Base-by-base conservation (phyloP, 805 yeast genomes). In the Metschnikowia kofuensis region DNA sequence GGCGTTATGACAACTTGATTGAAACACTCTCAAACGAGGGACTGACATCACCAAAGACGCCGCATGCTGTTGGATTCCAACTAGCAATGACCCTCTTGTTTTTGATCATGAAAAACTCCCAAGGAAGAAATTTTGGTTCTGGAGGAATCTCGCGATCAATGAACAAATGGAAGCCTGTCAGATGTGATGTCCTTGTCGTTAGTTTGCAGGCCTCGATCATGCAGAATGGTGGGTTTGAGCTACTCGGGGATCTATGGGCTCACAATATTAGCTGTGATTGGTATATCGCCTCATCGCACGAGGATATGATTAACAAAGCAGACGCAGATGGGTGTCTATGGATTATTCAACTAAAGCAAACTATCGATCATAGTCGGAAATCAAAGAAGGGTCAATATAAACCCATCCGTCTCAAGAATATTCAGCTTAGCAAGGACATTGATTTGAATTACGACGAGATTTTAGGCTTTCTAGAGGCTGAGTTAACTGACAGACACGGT, bases 171-270 rank as follows among this genome's bases (percentile, higher is more conserved):
- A 40, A 62, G 59, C 12, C 57, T 57, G 35, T 80, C 83, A 75
- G 96, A 56, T 90, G 96, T 65, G 92, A 89, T 59, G 95, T 91
- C 1, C 65, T 94, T 29, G 81, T 94, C 7, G 78, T 94, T 0
- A 78, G 92, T 54, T 77, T 85, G 51, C 79, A 85, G 16, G 78
- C 77, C 32, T 67, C 79, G 1, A 68, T 78, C 15, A 65, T 89
- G 51, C 75, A 75, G 21, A 80, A 83, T 0, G 69, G 79, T 42
- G 92, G 91, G 1, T 78, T 83, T 31, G 85, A 81, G 39, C 68
- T 89, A 7, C 59, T 89, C 47, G 79, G 76, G 38, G 69, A 70
- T 35, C 63, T 94, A 28, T 91, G 99, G 98, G 72, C 77, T 7
- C 67, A 72, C n/a, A 84, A 81, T n/a, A 83, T 94, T 38, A 77